A percentile compares a stretch with the other conserved stretches of the same genome.
phyloP scores from a whole-genome alignment of 1,284 basidiomycete species.

The Fereydounia khargensis region DNA sequence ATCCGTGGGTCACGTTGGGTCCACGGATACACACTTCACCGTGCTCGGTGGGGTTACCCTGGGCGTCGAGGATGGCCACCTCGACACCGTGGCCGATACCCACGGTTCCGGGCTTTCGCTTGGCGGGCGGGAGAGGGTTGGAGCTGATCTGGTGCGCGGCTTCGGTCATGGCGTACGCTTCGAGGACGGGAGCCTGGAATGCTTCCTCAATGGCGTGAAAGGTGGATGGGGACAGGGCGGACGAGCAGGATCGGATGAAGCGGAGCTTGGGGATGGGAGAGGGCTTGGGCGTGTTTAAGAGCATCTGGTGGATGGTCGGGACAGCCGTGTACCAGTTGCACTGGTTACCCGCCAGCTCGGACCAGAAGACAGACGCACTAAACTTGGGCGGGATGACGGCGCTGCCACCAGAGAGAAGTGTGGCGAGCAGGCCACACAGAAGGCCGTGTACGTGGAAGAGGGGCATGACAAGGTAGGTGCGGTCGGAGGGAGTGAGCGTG shows the following conservation, averaged over 20 bases:
- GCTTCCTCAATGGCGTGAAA: conserved; percentile 60
- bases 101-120: conserved; percentile 60
- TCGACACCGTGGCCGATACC: conserved; percentile 61
- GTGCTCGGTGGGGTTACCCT: conserved; percentile 56
- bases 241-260: conserved; percentile 62
- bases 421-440: conserved; percentile 66
- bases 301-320: conserved; percentile 62
- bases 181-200: conserved; percentile 61
- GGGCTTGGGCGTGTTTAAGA: conserved; percentile 59
- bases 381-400: conserved; percentile 66
- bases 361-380: conserved; percentile 67
- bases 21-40: conserved; percentile 62
- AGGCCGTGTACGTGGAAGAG: conserved; percentile 70
- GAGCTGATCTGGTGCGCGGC: conserved; percentile 62
- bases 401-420: conserved; percentile 65
- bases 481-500: conserved; percentile 61
- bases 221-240: conserved; percentile 59
- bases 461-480: conserved; percentile 67
- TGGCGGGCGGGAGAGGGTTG: conserved; percentile 56
- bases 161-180: conserved; percentile 60
- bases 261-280: conserved; percentile 58
- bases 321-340: conserved; percentile 57
- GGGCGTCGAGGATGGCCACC: conserved; percentile 59
- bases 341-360: conserved; percentile 58
- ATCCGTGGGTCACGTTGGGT: conserved; percentile 61